Evolutionary conservation across 2,329 filamentous ascomycete species (phyloP).

Genomic region (Ceratocystis colombiana): DNA sequence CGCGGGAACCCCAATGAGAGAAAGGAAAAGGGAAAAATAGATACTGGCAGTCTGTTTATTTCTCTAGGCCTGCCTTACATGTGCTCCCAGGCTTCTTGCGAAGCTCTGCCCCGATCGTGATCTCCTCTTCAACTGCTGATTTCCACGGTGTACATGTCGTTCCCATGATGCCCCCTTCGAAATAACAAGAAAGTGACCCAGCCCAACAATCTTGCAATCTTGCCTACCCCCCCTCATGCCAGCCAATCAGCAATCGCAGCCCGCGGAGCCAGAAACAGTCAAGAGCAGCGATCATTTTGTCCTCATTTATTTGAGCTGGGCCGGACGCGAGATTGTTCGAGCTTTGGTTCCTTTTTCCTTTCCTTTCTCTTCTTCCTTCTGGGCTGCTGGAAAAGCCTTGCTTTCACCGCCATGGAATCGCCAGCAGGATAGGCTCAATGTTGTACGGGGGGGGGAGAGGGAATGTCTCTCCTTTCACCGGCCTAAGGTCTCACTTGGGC

Average conservation of each 20-base stretch:
- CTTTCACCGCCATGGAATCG: background rate
- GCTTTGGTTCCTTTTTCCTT: slow-evolving; percentile 2
- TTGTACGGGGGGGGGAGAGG: background rate
- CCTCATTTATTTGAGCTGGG: background rate
- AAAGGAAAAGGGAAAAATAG: too few relatives aligned
- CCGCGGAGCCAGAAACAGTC: background rate
- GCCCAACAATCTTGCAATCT: background rate
- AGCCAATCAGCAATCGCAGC: background rate
- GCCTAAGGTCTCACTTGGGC: background rate
- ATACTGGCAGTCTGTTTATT: too few relatives aligned
- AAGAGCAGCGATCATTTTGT: slow-evolving; percentile 8
- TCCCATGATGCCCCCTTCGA: background rate
- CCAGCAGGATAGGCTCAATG: background rate
- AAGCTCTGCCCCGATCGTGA: too few relatives aligned
- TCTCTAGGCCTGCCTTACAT: too few relatives aligned
- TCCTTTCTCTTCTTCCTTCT: background rate
- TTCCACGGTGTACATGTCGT: background rate
- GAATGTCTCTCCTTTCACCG: background rate
- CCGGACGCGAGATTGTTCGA: slow-evolving; percentile 3
- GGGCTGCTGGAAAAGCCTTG: background rate
- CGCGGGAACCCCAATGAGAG: too few relatives aligned
- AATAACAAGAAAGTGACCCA: background rate
- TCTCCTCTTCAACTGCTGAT: too few relatives aligned
- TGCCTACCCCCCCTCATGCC: background rate
- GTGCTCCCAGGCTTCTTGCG: too few relatives aligned